phyloP scores from a whole-genome alignment of 2,329 filamentous ascomycete species.

The Colletotrichum sp. region DNA sequence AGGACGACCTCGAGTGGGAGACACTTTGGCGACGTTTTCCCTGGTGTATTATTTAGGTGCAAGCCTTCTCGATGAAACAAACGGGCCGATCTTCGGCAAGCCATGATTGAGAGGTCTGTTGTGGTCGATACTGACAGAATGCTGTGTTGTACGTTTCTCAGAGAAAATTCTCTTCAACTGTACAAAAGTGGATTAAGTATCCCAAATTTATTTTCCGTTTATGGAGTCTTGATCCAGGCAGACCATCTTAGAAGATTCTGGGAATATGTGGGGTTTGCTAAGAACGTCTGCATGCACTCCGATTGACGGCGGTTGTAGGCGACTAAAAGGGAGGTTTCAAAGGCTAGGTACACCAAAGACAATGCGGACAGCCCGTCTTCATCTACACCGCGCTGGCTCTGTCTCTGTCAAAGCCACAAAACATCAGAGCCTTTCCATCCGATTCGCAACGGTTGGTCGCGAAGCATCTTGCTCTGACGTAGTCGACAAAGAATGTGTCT shows the following conservation, averaged over 20 bases:
- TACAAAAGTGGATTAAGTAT: neutral
- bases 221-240: neutral
- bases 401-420: neutral
- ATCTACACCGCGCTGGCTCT: neutral
- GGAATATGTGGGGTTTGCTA: neutral
- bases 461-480: neutral
- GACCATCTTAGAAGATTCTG: neutral
- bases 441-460: neutral
- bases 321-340: neutral
- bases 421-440: neutral
- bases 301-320: neutral
- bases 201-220: rapidly evolving
- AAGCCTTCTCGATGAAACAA: neutral
- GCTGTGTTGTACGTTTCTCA: neutral
- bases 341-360: neutral
- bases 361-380: neutral
- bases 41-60: neutral
- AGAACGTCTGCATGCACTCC: neutral
- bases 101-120: neutral
- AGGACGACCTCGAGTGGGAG: neutral
- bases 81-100: neutral
- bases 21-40: neutral
- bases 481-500: neutral
- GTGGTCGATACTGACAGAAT: neutral
- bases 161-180: neutral